Evolutionary conservation across 768 basidiomycete genomes (phyloP).

Genomic region (Collybia mongolica): DNA sequence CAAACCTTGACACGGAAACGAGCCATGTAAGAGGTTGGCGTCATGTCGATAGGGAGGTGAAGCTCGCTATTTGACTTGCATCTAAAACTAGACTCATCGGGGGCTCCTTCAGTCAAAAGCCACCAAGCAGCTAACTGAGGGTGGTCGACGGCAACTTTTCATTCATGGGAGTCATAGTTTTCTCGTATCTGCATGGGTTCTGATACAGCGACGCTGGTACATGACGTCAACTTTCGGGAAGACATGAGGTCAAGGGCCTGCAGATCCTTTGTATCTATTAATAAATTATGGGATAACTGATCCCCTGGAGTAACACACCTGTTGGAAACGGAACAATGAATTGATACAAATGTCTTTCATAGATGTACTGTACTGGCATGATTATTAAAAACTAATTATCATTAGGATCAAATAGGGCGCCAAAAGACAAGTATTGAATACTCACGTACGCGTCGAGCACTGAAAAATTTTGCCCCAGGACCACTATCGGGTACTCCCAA

Average conservation of each 20-base stretch:
- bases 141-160: constrained; percentile 26
- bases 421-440: constrained; percentile 2
- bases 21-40: constrained; percentile 35
- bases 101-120: constrained; percentile 18
- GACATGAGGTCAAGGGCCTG: constrained; percentile 35
- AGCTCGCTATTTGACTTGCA: constrained; percentile 34
- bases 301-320: constrained; percentile 42
- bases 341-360: neutral
- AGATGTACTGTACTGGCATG: constrained; percentile 34
- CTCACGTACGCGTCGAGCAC: constrained; percentile 32
- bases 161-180: constrained; percentile 4
- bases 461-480: constrained; percentile 31
- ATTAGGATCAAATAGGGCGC: constrained; percentile 2
- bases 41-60: constrained; percentile 30
- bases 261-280: constrained; percentile 28
- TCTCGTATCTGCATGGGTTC: constrained; percentile 12
- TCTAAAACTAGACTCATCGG: constrained; percentile 5
- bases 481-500: constrained; percentile 34
- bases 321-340: neutral
- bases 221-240: constrained; percentile 29
- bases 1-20: constrained; percentile 37
- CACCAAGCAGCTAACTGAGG: constrained; percentile 33
- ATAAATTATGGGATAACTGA: constrained; percentile 36
- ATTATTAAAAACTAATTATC: constrained; percentile 33
- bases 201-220: constrained; percentile 27